Evolutionary conservation across 176 grass and related monocot species (phyloP).

Genomic region (Triticum monococcum): DNA sequence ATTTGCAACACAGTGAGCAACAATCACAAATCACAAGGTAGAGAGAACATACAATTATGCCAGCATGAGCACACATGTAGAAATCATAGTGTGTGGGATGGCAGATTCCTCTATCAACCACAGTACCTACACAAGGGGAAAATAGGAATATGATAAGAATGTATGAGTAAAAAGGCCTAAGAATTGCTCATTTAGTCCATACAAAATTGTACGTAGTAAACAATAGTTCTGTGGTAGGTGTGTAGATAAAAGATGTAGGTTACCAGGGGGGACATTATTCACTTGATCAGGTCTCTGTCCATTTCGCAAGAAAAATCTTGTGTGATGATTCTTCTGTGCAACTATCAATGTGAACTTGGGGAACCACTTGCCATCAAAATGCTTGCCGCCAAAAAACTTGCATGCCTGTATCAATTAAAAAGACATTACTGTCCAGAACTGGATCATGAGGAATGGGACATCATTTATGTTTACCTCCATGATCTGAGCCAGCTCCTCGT

Average conservation of each 20-base stretch:
- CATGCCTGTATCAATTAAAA: slow-evolving; percentile 41
- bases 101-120: too few species aligned
- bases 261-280: slow-evolving; percentile 54
- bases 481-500: slow-evolving; percentile 53
- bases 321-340: slow-evolving; percentile 71
- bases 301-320: slow-evolving; percentile 48
- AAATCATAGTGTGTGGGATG: too few species aligned
- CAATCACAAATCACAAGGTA: too few species aligned
- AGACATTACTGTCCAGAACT: background rate
- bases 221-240: too few species aligned
- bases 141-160: too few species aligned
- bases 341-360: slow-evolving; percentile 75
- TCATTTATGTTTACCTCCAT: slow-evolving; percentile 37
- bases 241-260: background rate
- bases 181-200: too few species aligned
- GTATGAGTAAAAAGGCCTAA: too few species aligned
- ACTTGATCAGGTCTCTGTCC: background rate
- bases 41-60: too few species aligned
- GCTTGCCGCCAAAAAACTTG: slow-evolving; percentile 41
- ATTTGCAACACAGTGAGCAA: too few species aligned
- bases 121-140: too few species aligned
- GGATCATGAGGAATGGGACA: background rate
- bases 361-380: slow-evolving; percentile 18
- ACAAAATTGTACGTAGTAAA: too few species aligned
- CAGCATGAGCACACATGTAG: too few species aligned